These are phyloP conservation scores for Boletus subcaerulescens DNA, from an alignment of 768 basidiomycete species.

Conservation along the genomic window DNA sequence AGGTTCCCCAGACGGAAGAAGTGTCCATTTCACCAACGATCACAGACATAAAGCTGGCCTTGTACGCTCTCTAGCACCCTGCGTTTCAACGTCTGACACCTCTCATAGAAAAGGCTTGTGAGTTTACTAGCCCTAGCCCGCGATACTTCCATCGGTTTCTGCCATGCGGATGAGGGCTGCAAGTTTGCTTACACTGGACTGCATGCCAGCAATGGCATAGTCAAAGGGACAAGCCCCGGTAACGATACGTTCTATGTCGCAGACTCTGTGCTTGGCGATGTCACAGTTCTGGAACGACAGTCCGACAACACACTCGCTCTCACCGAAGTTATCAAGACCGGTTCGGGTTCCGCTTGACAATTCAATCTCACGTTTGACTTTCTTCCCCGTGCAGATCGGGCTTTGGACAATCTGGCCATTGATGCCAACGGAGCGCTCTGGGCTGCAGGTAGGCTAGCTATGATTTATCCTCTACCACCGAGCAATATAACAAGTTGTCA, in stretches of 20 bases:
- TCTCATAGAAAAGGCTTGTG: slow-evolving; percentile 19
- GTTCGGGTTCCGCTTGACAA: slow-evolving; percentile 32
- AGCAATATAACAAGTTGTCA: neutral
- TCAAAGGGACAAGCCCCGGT: slow-evolving; percentile 33
- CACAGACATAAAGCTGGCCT: slow-evolving; percentile 50
- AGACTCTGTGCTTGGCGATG: slow-evolving; percentile 40
- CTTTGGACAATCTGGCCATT: slow-evolving; percentile 59
- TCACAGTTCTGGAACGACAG: slow-evolving; percentile 57
- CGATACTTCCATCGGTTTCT: slow-evolving; percentile 59
- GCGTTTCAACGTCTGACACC: neutral
- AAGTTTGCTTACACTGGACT: slow-evolving; percentile 54
- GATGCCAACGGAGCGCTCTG: slow-evolving; percentile 60
- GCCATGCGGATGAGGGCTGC: slow-evolving; percentile 58
- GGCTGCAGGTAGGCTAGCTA: slow-evolving; percentile 49
- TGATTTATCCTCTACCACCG: neutral
- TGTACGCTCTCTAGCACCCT: slow-evolving; percentile 36
- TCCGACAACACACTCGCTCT: slow-evolving; percentile 56
- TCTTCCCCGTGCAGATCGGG: slow-evolving; percentile 37
- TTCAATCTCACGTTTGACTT: slow-evolving; percentile 1
- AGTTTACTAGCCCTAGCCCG: slow-evolving; percentile 32
- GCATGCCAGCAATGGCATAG: slow-evolving; percentile 60
- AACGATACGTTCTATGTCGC: slow-evolving; percentile 69
- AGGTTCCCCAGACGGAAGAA: slow-evolving; percentile 60
- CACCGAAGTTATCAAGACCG: slow-evolving; percentile 51
- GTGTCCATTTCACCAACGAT: slow-evolving; percentile 72